phyloP scores from a whole-genome alignment of 169 alveolate species.

The Cryptosporidium meleagridis region DNA sequence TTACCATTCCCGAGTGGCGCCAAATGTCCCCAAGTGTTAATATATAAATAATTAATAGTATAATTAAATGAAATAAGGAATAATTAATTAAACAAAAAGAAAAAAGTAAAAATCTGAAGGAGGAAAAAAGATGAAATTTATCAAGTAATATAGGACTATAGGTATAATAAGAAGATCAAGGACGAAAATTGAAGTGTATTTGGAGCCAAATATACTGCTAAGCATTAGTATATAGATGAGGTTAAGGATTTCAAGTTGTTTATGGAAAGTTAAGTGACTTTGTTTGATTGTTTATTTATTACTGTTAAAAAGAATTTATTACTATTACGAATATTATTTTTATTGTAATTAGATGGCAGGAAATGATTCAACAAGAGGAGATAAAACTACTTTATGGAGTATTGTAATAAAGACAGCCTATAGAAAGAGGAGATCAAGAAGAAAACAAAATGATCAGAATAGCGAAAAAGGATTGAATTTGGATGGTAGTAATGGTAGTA shows the following conservation, averaged over 20 bases:
- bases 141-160: too few relatives aligned
- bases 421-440: constrained; percentile 53
- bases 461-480: not conserved
- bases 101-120: too few relatives aligned
- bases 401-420: constrained; percentile 63
- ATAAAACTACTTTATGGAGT: constrained; percentile 67
- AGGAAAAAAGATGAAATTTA: not conserved
- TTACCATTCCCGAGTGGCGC: not conserved
- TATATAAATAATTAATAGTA: not conserved
- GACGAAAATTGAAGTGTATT: not conserved
- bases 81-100: too few relatives aligned
- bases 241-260: not conserved
- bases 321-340: not conserved
- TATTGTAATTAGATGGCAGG: constrained; percentile 4
- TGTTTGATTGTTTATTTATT: too few relatives aligned
- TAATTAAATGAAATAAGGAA: not conserved
- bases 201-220: too few relatives aligned
- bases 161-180: not conserved
- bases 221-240: too few relatives aligned
- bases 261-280: too few relatives aligned
- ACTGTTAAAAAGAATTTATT: too few relatives aligned
- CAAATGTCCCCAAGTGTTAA: not conserved
- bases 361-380: constrained; percentile 27
- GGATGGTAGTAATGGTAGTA: not conserved
- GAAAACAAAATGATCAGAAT: constrained; percentile 2